A percentile compares a stretch with the other conserved stretches of the same genome.
These are phyloP conservation scores for Lachnum nothofagi DNA, from an alignment of 2,329 filamentous ascomycete genomes.

Conservation along the genomic window DNA sequence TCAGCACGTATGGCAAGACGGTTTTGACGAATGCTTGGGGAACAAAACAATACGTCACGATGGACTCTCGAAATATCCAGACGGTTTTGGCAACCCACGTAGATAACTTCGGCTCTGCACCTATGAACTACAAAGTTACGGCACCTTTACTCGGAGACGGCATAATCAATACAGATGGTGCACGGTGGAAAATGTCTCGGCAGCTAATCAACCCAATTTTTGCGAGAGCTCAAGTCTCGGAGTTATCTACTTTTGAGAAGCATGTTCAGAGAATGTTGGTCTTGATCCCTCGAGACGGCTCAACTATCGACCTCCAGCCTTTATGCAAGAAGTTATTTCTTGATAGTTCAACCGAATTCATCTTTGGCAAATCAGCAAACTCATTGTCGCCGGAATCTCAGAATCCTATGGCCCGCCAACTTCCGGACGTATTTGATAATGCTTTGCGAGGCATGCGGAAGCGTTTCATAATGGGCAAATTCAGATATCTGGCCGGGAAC, in stretches of 20 bases:
- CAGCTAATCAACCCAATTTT: constrained; percentile 50
- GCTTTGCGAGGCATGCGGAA: constrained; percentile 11
- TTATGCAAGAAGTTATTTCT: constrained; percentile 60
- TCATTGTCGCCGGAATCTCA: constrained; percentile 18
- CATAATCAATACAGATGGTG: constrained; percentile 50
- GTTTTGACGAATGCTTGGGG: constrained; percentile 7
- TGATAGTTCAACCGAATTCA: constrained; percentile 40
- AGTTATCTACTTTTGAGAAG: constrained; percentile 52
- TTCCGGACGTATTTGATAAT: constrained; percentile 10
- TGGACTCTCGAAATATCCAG: constrained; percentile 52
- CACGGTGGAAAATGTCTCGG: constrained; percentile 42
- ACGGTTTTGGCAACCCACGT: constrained; percentile 51
- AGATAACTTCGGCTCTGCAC: constrained; percentile 46
- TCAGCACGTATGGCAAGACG: constrained; percentile 12
- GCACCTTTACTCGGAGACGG: constrained; percentile 47
- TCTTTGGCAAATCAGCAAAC: constrained; percentile 28
- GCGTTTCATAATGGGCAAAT: constrained; percentile 4
- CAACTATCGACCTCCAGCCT: constrained; percentile 53
- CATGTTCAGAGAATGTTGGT: constrained; percentile 54
- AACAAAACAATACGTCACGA: constrained; percentile 31
- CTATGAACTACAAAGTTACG: constrained; percentile 39
- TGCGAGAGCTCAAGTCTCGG: constrained; percentile 40
- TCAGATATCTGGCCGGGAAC: constrained; percentile 4
- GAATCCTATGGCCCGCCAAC: constrained; percentile 1
- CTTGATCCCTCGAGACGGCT: constrained; percentile 49